Conservation (phyloP, 768 basidiomycete genomes). For the Roridomyces roridus region DNA sequence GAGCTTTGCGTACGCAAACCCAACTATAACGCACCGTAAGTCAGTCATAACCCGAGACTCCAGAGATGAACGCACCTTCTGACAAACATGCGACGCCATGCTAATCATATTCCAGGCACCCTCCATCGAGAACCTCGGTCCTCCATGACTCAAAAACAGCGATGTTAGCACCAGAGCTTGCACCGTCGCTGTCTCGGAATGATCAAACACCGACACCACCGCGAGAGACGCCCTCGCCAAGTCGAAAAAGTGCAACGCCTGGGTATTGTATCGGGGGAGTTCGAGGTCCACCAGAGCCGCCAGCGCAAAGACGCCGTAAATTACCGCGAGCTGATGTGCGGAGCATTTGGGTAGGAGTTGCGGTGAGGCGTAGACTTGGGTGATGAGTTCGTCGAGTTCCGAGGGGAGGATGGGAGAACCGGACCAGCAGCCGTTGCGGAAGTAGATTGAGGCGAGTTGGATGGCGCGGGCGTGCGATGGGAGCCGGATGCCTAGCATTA, state of each 20-base stretch:
- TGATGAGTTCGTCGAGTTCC: constrained; percentile 9
- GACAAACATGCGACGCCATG: neutral
- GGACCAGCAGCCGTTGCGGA: constrained; percentile 6
- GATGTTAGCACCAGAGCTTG: constrained; percentile 1
- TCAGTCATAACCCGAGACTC: too few species aligned
- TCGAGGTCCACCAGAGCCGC: constrained; percentile 41
- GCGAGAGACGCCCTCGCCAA: neutral
- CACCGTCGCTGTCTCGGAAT: neutral
- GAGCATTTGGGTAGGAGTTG: neutral
- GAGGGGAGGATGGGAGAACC: neutral
- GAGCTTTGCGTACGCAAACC: too few species aligned
- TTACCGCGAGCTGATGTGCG: neutral
- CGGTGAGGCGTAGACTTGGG: neutral
- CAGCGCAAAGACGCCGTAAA: constrained; percentile 27
- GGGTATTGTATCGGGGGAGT: constrained; percentile 33
- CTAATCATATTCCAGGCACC: constrained; percentile 1
- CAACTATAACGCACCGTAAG: too few species aligned
- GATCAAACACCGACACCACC: neutral
- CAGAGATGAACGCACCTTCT: constrained; percentile 3
- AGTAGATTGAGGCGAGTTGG: constrained; percentile 5
- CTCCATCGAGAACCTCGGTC: constrained; percentile 3
- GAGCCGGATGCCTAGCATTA: neutral
- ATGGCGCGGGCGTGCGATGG: constrained; percentile 2
- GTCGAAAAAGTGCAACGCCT: constrained; percentile 16
- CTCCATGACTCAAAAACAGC: neutral